Percentiles rank a stretch among this genome's conserved stretches.
Evolutionary conservation across 805 yeast genomes (phyloP).

Genomic region (Millerozyma miso): DNA sequence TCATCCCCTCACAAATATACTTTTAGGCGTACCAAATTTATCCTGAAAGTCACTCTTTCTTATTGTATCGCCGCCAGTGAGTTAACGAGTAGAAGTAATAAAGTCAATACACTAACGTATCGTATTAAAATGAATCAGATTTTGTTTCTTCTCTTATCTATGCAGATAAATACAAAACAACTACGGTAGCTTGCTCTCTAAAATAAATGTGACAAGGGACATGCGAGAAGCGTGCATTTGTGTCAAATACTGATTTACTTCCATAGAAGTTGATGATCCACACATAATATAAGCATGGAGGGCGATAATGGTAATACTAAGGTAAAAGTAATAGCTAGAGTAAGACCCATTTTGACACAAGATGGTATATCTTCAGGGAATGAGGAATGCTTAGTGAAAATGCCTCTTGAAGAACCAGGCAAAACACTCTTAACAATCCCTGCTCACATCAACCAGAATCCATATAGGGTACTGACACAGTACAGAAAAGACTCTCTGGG

Average conservation of each 20-base stretch:
- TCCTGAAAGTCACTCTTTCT: no score
- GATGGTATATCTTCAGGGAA: constrained; percentile 4
- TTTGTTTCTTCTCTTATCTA: no score
- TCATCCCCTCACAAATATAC: no score
- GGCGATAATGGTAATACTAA: constrained; percentile 15
- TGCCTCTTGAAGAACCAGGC: constrained; percentile 21
- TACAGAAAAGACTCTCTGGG: constrained; percentile 13
- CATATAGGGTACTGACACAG: constrained; percentile 18
- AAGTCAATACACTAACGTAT: no score
- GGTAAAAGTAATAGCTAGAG: constrained; percentile 50
- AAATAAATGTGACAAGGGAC: neutral
- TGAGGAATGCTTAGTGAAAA: constrained; percentile 21
- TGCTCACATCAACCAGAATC: constrained; percentile 7
- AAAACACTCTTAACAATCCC: neutral
- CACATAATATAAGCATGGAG: neutral
- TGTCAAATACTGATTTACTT: neutral
- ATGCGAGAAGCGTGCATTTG: neutral
- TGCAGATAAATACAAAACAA: neutral
- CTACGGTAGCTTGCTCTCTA: neutral
- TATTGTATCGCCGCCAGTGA: no score
- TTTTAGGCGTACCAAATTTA: no score
- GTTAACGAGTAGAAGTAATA: no score
- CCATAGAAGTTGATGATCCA: neutral
- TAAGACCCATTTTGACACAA: constrained; percentile 38
- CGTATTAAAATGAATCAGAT: no score